Conservation (phyloP, 2,329 filamentous ascomycete genomes). For the Sclerotiophoma versabilis region DNA sequence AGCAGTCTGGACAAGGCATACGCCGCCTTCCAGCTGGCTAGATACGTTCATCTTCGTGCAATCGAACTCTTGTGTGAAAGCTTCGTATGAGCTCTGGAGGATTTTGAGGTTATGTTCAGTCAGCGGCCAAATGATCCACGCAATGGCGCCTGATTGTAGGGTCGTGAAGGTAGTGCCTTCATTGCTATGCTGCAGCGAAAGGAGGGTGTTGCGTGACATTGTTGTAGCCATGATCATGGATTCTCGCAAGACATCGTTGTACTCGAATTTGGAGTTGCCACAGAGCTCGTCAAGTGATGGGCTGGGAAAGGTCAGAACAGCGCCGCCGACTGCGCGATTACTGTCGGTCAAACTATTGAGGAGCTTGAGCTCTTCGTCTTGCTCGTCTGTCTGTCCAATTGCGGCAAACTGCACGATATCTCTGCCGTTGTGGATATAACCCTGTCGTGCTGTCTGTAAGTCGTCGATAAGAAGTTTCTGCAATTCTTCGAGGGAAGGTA, state of each 20-base stretch:
- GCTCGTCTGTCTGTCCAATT: neutral
- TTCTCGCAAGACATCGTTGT: constrained; percentile 7
- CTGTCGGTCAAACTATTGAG: neutral
- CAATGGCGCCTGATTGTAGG: constrained; percentile 23
- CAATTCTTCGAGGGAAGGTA: constrained; percentile 17
- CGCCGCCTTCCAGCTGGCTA: constrained; percentile 21
- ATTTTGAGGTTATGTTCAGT: constrained; percentile 23
- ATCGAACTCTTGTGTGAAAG: neutral
- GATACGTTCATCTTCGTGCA: neutral
- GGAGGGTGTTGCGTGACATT: constrained; percentile 9
- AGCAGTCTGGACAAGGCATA: constrained; percentile 22
- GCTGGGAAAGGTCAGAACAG: constrained; percentile 12
- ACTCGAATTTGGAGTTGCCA: neutral
- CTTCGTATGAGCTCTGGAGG: constrained; percentile 19
- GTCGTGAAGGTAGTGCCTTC: constrained; percentile 25
- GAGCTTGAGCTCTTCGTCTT: neutral
- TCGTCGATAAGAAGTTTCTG: constrained; percentile 7
- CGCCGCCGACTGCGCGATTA: neutral
- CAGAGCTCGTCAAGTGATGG: constrained; percentile 17
- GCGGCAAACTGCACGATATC: neutral
- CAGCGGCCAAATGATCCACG: constrained; percentile 35
- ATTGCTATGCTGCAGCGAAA: constrained; percentile 26
- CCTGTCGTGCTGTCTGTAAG: neutral
- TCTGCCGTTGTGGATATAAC: too few relatives aligned
- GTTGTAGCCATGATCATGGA: constrained; percentile 12